phyloP scores from a whole-genome alignment of 192 early-diverging fungal genomes.

The Coemansia reversa region DNA sequence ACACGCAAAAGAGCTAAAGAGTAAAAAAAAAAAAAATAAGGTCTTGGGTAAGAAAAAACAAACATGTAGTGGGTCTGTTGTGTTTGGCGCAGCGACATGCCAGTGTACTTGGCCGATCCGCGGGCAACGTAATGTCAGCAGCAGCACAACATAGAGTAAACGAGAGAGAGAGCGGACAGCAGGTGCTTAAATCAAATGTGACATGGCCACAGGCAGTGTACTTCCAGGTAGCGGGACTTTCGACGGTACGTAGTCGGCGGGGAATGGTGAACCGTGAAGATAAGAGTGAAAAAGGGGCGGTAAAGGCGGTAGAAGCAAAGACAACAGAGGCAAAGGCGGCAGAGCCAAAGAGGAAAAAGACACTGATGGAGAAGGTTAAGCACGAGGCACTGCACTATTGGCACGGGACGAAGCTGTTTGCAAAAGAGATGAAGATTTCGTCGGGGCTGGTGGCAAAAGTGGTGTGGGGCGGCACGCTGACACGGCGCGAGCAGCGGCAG shows the following conservation, averaged over 20 bases:
- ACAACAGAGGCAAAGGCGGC: background rate
- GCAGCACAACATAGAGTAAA: background rate
- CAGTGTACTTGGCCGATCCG: background rate
- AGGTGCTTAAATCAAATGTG: background rate
- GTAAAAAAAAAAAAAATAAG: background rate
- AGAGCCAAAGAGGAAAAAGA: slow-evolving; percentile 53
- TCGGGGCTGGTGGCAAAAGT: slow-evolving; percentile 72
- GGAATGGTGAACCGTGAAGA: slow-evolving; percentile 8
- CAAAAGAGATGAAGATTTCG: slow-evolving; percentile 84
- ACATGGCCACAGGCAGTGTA: slow-evolving; percentile 19
- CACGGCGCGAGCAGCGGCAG: slow-evolving; percentile 85
- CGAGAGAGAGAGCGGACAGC: background rate
- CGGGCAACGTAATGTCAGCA: background rate
- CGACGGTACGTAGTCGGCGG: slow-evolving; percentile 25
- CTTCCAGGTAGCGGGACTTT: slow-evolving; percentile 28
- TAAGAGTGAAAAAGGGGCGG: slow-evolving; percentile 11
- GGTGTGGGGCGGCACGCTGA: slow-evolving; percentile 71
- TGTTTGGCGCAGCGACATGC: slow-evolving; percentile 10
- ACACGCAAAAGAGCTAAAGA: background rate
- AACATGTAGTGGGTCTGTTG: slow-evolving; percentile 9
- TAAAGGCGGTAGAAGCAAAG: slow-evolving; percentile 1
- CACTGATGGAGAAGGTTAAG: slow-evolving; percentile 75
- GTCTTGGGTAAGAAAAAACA: too few relatives aligned
- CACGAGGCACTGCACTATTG: slow-evolving; percentile 88
- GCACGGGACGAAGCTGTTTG: slow-evolving; percentile 89